Conservation (phyloP, 768 basidiomycete species). For the Filobasidium floriforme region DNA sequence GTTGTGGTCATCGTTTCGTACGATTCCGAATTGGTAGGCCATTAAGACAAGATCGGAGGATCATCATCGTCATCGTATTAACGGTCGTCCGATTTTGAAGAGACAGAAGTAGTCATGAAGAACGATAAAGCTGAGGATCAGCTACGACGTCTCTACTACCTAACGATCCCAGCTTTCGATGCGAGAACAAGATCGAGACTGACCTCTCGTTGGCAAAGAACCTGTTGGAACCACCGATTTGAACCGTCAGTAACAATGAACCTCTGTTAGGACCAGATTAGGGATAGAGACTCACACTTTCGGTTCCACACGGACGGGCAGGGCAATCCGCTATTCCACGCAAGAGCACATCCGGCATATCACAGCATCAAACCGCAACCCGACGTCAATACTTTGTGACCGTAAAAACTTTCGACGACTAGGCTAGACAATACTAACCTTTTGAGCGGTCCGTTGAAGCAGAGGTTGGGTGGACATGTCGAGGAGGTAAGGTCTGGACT, state of each 20-base stretch:
- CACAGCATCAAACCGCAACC: no score
- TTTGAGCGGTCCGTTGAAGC: constrained; percentile 84
- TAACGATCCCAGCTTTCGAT: no score
- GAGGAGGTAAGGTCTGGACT: neutral
- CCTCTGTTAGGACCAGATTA: neutral
- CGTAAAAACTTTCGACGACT: neutral
- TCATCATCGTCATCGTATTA: neutral
- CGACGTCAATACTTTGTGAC: neutral
- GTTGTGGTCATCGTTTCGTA: no score
- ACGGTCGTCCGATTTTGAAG: neutral
- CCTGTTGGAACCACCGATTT: neutral
- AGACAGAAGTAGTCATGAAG: neutral
- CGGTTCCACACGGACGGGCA: constrained; percentile 68
- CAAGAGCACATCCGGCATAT: no score
- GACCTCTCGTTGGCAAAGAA: constrained; percentile 46
- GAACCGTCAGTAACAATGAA: neutral
- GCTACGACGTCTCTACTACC: no score
- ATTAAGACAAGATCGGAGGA: no score
- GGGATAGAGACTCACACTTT: constrained; percentile 31
- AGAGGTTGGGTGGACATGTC: constrained; percentile 94
- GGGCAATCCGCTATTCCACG: constrained; percentile 68
- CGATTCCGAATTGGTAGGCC: no score
- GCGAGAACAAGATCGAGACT: constrained; percentile 10
- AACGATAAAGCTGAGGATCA: no score
- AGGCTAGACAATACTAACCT: constrained; percentile 27